Evolutionary conservation across 1,284 basidiomycete species (phyloP).

Genomic region (Cryptococcus deneoformans): DNA sequence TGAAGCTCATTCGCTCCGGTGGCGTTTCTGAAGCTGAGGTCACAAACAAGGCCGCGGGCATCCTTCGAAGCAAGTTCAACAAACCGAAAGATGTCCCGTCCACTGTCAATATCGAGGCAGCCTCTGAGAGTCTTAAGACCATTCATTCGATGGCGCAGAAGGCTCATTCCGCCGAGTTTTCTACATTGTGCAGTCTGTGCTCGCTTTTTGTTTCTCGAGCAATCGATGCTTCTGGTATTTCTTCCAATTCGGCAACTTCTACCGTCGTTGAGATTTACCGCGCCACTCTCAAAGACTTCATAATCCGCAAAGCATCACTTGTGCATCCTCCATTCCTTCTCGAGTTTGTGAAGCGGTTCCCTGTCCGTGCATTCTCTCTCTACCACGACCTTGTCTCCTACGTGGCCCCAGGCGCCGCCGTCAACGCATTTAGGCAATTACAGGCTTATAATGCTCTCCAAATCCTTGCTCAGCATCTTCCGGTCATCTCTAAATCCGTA

Average conservation of each 20-base stretch:
- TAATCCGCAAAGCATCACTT: conserved; percentile 73
- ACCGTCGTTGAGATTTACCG: conserved; percentile 60
- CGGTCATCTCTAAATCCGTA: conserved; percentile 53
- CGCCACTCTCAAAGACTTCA: conserved; percentile 71
- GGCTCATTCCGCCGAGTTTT: conserved; percentile 60
- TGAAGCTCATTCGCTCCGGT: conserved; percentile 66
- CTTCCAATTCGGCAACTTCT: conserved; percentile 11
- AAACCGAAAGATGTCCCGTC: conserved; percentile 69
- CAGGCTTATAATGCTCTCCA: conserved; percentile 75
- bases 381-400: conserved; percentile 59
- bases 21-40: conserved; percentile 78
- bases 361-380: conserved; percentile 65
- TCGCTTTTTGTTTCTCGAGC: conserved; percentile 69
- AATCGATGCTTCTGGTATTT: conserved; percentile 44
- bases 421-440: conserved; percentile 70
- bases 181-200: conserved; percentile 64
- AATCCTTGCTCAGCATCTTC: conserved; percentile 61
- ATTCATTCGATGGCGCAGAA: conserved; percentile 74
- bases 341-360: conserved; percentile 71
- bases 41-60: conserved; percentile 75
- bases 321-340: conserved; percentile 74
- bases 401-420: conserved; percentile 54
- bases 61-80: conserved; percentile 69
- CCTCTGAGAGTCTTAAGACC: conserved; percentile 58
- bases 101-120: conserved; percentile 54